These are phyloP conservation scores for Metschnikowia continentalis DNA, from an alignment of 805 yeast species.

Conservation along the genomic window DNA sequence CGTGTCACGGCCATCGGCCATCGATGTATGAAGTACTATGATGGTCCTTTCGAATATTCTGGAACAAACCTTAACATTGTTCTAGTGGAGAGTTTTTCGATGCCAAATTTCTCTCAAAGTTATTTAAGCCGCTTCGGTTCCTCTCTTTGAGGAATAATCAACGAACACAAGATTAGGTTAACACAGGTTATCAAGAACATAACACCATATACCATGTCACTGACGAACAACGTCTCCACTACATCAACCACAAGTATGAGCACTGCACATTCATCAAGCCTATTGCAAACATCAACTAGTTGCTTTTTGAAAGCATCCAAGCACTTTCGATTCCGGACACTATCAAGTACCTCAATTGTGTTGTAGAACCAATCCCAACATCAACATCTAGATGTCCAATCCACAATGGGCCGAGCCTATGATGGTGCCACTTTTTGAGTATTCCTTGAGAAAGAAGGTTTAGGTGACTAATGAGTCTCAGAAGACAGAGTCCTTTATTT, in stretches of 20 bases:
- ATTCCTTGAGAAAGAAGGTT: slow-evolving; percentile 47
- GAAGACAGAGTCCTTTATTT: slow-evolving; percentile 31
- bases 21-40: no score
- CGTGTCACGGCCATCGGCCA: no score
- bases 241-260: slow-evolving; percentile 63
- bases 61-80: no score
- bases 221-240: slow-evolving; percentile 50
- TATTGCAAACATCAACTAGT: slow-evolving; percentile 24
- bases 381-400: slow-evolving; percentile 32
- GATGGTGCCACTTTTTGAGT: slow-evolving; percentile 35
- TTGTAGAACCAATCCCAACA: slow-evolving; percentile 45
- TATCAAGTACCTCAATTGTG: slow-evolving; percentile 41
- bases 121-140: no score
- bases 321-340: slow-evolving; percentile 45
- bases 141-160: no score
- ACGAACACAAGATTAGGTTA: no score
- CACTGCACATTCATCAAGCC: slow-evolving; percentile 41
- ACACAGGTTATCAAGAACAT: no score
- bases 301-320: slow-evolving; percentile 50
- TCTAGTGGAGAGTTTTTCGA: no score
- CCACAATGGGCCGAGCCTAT: slow-evolving; percentile 16
- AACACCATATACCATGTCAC: slow-evolving; percentile 18
- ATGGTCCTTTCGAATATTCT: no score
- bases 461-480: slow-evolving; percentile 14
- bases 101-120: no score